A percentile compares a stretch with the other conserved stretches of the same genome.
Evolutionary conservation across 306 rosid genomes (phyloP).

Genomic region (Prunus armeniaca): DNA sequence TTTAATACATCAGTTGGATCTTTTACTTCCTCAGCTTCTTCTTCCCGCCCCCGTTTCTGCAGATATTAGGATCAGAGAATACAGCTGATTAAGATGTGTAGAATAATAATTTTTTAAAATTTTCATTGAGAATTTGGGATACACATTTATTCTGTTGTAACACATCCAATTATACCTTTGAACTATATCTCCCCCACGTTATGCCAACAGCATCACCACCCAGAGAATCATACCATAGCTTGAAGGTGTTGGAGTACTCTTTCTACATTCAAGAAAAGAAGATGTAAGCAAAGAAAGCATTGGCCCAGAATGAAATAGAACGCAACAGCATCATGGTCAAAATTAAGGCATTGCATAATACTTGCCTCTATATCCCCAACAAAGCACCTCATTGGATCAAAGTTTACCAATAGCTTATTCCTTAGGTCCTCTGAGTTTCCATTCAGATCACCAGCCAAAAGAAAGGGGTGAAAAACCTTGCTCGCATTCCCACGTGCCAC

Average conservation of each 20-base stretch:
- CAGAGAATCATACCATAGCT: slow-evolving; percentile 86
- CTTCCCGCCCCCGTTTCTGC: slow-evolving; percentile 79
- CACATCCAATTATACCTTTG: slow-evolving; percentile 52
- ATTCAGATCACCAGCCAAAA: slow-evolving; percentile 63
- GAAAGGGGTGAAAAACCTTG: slow-evolving; percentile 65
- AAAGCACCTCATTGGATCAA: slow-evolving; percentile 75
- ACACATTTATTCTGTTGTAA: not conserved
- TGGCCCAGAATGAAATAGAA: not conserved
- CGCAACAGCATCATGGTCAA: slow-evolving; percentile 5
- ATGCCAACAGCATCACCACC: slow-evolving; percentile 95
- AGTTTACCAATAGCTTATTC: slow-evolving; percentile 70
- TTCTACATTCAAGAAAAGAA: slow-evolving; percentile 38
- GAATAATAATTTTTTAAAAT: not conserved
- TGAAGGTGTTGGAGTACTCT: slow-evolving; percentile 58
- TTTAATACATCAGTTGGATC: slow-evolving; percentile 56
- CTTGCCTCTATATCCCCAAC: slow-evolving; percentile 78
- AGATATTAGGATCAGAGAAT: slow-evolving; percentile 16
- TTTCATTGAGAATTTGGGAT: not conserved
- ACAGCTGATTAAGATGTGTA: not conserved
- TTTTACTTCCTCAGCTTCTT: slow-evolving; percentile 35
- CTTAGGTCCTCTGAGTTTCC: slow-evolving; percentile 55
- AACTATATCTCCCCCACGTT: slow-evolving; percentile 59
- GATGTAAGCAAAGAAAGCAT: not conserved
- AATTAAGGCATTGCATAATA: slow-evolving; percentile 12
- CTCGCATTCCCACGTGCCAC: slow-evolving; percentile 66